Evolutionary conservation across 169 alveolate species (phyloP), one percentile per base, ranked within the genome.

Genomic region (Toxoplasma gondii): DNA sequence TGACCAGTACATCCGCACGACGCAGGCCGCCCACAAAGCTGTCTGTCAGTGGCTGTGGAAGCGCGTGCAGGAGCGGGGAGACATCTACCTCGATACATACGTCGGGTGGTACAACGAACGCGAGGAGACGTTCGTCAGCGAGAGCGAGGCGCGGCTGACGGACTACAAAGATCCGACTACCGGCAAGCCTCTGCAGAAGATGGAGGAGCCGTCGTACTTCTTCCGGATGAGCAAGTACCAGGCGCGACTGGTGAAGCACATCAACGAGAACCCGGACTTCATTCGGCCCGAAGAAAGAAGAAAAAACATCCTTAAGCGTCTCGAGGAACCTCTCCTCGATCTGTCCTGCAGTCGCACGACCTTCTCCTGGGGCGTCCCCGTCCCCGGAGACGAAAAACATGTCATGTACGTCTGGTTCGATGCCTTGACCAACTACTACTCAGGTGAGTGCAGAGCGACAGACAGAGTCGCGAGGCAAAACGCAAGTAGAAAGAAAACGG

Each of bases 371-470:
- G 99, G 99, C 24, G 97, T 98, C n/a, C 97, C 98, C 16, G 99
- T 97, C 43, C 96, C 96, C 16, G 95, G 78, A 2, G 95, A 94
- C 58, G 94, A 69, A 12, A 93, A 94, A 38, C 99, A 98, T 94
- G 99, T 98, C 44, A 98, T 98, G 99, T 98, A 98, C 96, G 99
- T 98, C 34, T 98, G 99, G 99, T 98, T 98, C 95, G 99, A 98
- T 92, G 99, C 99, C 22, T 92, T 98, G 92, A 95, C 98, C 69
- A 98, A 98, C 96, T 98, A 98, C 93, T 64, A 97, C 93, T 93
- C 98, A 69, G 98, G 97, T 45, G 45, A 69, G 69, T 7, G 58
- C 58, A n/a, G n/a, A 10, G 43, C 74, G 74, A 17, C 22, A 2
- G 54, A 22, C 12, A 24, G 4, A 80, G 24, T 45, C 5, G 19